phyloP scores from a whole-genome alignment of 2,329 filamentous ascomycete genomes.

The Ceratocystis variospora region DNA sequence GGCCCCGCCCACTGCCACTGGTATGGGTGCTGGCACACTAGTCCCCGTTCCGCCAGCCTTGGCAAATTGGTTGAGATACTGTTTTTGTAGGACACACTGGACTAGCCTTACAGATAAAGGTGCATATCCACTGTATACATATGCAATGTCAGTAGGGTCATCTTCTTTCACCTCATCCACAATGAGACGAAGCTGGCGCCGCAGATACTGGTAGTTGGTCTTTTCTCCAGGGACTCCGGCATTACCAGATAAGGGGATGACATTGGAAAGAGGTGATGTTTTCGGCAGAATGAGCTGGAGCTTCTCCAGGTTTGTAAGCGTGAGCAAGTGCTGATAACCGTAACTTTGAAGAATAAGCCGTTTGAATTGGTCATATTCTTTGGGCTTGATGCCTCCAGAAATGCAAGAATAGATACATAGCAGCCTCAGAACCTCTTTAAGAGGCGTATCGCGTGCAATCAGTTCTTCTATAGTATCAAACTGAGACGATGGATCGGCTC shows the following conservation, averaged over 20 bases:
- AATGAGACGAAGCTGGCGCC: constrained; percentile 76
- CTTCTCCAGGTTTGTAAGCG: constrained; percentile 75
- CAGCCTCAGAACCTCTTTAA: constrained; percentile 69
- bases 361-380: constrained; percentile 82
- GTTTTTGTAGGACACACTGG: constrained; percentile 85
- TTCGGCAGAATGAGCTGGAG: constrained; percentile 71
- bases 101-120: constrained; percentile 82
- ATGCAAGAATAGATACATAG: constrained; percentile 87
- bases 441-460: constrained; percentile 71
- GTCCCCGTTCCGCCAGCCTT: constrained; percentile 39
- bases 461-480: constrained; percentile 87
- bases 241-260: constrained; percentile 58
- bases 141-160: constrained; percentile 88
- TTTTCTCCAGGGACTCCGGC: constrained; percentile 48
- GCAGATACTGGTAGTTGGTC: constrained; percentile 80
- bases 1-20: constrained; percentile 33
- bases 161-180: constrained; percentile 95
- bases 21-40: constrained; percentile 24
- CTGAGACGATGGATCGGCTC: constrained; percentile 75
- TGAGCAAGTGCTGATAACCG: constrained; percentile 86
- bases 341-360: constrained; percentile 82
- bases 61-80: constrained; percentile 58
- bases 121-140: constrained; percentile 94
- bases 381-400: constrained; percentile 71
- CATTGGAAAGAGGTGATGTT: constrained; percentile 61